phyloP scores from a whole-genome alignment of 2,329 filamentous ascomycete genomes.

The Colletotrichum liriopes region DNA sequence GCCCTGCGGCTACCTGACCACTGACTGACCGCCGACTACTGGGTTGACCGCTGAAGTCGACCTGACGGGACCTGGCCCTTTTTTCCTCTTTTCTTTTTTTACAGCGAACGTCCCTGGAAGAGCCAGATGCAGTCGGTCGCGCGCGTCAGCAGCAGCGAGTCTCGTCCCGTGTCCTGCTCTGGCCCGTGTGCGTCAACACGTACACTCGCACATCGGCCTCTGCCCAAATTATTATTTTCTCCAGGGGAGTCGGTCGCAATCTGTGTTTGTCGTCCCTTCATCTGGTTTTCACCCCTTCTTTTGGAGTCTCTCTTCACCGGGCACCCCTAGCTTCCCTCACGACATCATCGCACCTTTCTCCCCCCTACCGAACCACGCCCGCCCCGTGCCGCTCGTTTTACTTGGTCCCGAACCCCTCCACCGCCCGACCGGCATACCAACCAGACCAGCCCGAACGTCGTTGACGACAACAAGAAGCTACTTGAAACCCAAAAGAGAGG shows the following conservation, averaged over 20 bases:
- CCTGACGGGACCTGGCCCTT: not conserved
- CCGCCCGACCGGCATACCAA: constrained; percentile 17
- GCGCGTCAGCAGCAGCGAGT: constrained; percentile 9
- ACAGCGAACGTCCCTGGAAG: constrained; percentile 8
- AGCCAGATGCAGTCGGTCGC: constrained; percentile 1
- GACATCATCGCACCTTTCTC: constrained; percentile 3
- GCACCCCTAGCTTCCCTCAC: constrained; percentile 6
- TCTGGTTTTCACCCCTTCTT: not conserved
- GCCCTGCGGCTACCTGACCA: constrained; percentile 29
- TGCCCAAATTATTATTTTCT: not conserved
- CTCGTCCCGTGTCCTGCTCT: not conserved
- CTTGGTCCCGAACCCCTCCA: constrained; percentile 34
- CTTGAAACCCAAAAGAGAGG: not conserved
- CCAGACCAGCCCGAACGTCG: constrained; percentile 11
- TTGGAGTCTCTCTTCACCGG: not conserved
- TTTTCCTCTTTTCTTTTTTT: not conserved
- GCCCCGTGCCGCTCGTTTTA: constrained; percentile 34
- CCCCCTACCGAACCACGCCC: not conserved
- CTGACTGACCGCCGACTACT: not conserved
- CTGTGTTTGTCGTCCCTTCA: not conserved
- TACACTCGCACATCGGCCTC: not conserved
- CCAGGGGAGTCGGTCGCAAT: not conserved
- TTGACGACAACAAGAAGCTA: constrained; percentile 13
- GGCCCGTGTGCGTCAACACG: not conserved
- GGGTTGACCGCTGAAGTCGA: not conserved